Evolutionary conservation across 306 rosid genomes (phyloP).

Genomic region (Inga leiocalycina): DNA sequence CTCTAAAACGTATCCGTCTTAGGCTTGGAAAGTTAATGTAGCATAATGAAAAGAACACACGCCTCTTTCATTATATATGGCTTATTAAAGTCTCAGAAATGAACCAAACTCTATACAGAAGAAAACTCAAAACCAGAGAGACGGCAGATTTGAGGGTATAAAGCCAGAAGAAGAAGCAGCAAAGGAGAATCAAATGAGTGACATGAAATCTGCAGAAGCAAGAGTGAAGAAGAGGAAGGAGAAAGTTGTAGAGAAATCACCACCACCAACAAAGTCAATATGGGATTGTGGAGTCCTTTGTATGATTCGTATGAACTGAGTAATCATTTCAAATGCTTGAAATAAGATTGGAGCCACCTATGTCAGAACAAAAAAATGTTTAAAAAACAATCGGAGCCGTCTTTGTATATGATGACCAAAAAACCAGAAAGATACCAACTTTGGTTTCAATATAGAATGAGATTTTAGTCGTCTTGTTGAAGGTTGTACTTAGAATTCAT

Average conservation of each 20-base stretch:
- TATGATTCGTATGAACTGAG: background rate
- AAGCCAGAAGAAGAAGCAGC: background rate
- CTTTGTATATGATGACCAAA: background rate
- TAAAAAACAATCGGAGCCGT: background rate
- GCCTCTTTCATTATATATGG: background rate
- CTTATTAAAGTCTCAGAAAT: background rate
- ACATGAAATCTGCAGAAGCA: background rate
- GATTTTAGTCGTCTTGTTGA: background rate
- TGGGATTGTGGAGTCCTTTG: background rate
- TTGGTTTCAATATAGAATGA: conserved; percentile 39
- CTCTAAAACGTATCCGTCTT: too few species aligned
- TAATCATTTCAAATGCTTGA: conserved; percentile 49
- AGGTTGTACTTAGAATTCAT: conserved; percentile 28
- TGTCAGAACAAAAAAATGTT: background rate
- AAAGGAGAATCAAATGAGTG: background rate
- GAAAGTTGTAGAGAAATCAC: background rate
- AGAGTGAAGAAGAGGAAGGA: background rate
- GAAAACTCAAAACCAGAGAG: background rate
- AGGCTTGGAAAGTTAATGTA: too few species aligned
- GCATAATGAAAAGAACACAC: background rate
- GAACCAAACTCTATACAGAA: background rate
- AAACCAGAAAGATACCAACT: conserved; percentile 14
- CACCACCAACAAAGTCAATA: background rate
- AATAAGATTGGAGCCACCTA: conserved; percentile 59
- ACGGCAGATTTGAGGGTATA: background rate